Evolutionary conservation across 805 yeast genomes (phyloP), one percentile per base, ranked within the genome.

Genomic region (Yarrowia sp.): DNA sequence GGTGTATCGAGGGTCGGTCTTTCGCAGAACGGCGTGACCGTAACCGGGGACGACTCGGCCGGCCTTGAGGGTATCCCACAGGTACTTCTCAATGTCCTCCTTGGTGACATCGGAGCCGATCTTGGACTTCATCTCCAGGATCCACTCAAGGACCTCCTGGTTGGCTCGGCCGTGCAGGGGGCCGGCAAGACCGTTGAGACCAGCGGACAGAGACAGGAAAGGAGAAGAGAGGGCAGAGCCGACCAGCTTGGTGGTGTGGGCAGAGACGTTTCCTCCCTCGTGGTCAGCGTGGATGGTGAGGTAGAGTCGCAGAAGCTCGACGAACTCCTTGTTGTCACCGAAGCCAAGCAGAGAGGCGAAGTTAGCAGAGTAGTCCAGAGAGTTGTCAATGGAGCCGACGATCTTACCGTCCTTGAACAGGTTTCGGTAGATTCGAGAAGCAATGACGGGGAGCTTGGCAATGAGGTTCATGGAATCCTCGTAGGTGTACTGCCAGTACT

Each of bases 1-100:
- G 68, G 84, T 82, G 80, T 86, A 90, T 74, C 95, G 84, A 70
- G 95, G 95, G 78, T 90, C 95, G 63, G 94, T 87, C 83, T 85
- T 86, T 80, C 96, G 84, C 78, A 90, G 83, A 65, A 90, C 95
- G 67, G 95, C 95, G 78, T 90, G 96, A 58, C 96, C 96, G 81
- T 90, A 90, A 70, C 96, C 96, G 70, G 96, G 96, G 71, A 90
- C 87, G 70, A 90, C 95, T 74, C 92, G 84, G 70, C 91, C 91
- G 56, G 87, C 81, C 78, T 87, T 86, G 72, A 90, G 83, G 65
- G 89, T 80, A 47, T 82, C 82, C 95, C 95, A 89, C 74, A 90
- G 80, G 81, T 87, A 86, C 72, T 82, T 81, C 78, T 85, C 87
- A 71, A 90, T 87, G 74, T 85, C 83, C 68, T 77, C 82, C 71